Percentiles rank a stretch among this genome's conserved stretches.
Conservation (phyloP, 352 stramenopile genomes). For the Achlya hypogyna region DNA sequence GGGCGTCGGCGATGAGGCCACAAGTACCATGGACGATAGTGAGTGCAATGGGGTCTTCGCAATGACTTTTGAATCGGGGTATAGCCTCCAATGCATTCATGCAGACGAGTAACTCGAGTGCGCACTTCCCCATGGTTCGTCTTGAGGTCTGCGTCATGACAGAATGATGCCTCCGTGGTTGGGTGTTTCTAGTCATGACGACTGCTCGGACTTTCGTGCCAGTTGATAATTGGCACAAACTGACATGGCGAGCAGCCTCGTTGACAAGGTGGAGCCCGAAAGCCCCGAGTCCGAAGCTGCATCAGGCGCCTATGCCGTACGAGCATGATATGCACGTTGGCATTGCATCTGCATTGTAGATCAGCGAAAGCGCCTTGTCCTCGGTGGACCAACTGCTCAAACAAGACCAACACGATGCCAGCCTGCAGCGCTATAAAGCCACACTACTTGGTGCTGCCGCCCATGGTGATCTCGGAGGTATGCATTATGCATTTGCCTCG, state of each 20-base stretch:
- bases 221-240: not conserved
- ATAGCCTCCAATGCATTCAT: no score
- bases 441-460: constrained; percentile 64
- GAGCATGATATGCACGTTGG: not conserved
- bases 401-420: constrained; percentile 77
- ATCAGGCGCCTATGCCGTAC: not conserved
- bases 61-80: no score
- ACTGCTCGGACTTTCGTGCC: not conserved
- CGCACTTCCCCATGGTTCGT: no score
- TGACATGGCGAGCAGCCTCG: not conserved
- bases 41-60: no score
- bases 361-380: constrained; percentile 48
- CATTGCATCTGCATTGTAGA: constrained; percentile 25
- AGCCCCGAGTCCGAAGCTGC: not conserved
- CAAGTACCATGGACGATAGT: no score
- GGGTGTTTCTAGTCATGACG: not conserved
- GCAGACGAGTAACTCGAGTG: no score
- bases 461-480: constrained; percentile 71
- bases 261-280: not conserved
- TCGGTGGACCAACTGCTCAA: constrained; percentile 65
- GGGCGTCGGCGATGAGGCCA: no score
- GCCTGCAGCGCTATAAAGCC: constrained; percentile 78
- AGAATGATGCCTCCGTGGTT: not conserved
- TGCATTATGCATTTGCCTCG: not conserved
- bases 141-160: no score